Percentiles rank a stretch among this genome's conserved stretches.
Conservation (phyloP, 2,329 filamentous ascomycete genomes). For the Pseudogymnoascus sp. region DNA sequence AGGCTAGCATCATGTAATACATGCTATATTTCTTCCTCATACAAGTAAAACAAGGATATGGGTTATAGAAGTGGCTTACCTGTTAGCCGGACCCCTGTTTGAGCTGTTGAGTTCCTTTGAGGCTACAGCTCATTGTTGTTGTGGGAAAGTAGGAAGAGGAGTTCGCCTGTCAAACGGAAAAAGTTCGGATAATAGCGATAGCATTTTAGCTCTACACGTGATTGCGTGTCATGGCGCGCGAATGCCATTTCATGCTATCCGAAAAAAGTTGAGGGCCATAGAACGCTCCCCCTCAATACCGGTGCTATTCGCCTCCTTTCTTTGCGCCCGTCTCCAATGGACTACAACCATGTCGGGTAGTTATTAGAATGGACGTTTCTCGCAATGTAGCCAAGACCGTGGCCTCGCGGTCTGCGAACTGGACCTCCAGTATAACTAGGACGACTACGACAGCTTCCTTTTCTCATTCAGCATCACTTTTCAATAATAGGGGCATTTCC, state of each 20-base stretch:
- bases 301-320: background rate
- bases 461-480: background rate
- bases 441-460: background rate
- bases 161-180: background rate
- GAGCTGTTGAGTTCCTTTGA: background rate
- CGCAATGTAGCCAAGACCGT: conserved; percentile 8
- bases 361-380: conserved; percentile 9
- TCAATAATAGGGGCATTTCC: conserved; percentile 3
- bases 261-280: conserved; percentile 2
- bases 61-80: conserved; percentile 2
- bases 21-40: conserved; percentile 35
- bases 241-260: background rate
- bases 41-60: conserved; percentile 10
- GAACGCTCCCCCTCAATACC: background rate
- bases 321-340: conserved; percentile 4
- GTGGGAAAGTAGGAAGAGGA: conserved; percentile 1
- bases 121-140: background rate
- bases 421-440: conserved; percentile 1
- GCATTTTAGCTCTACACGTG: conserved; percentile 3
- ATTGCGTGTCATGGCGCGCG: conserved; percentile 1
- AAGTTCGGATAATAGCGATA: background rate
- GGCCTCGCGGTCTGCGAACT: conserved; percentile 5
- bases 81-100: conserved; percentile 2
- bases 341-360: background rate
- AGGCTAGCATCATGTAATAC: conserved; percentile 33